Conservation (phyloP, 495 filamentous ascomycete genomes). For the Poronia punctata region DNA sequence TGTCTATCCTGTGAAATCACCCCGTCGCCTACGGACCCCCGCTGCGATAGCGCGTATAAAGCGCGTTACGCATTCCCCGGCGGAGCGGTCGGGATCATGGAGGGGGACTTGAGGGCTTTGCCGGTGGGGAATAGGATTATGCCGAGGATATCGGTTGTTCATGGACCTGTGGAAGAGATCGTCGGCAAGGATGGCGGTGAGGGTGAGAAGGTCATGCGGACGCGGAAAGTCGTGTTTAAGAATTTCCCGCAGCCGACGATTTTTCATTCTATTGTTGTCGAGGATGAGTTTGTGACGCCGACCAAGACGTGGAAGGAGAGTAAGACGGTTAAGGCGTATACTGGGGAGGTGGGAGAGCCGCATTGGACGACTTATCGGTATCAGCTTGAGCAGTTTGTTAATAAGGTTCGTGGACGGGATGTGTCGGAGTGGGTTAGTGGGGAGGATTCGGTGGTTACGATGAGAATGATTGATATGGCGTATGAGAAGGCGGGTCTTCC, state of each 20-base stretch:
- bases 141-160: constrained; percentile 35
- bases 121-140: constrained; percentile 16
- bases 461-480: constrained; percentile 47
- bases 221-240: constrained; percentile 36
- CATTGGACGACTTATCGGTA: constrained; percentile 48
- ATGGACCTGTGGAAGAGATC: constrained; percentile 25
- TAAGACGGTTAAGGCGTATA: constrained; percentile 40
- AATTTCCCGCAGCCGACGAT: constrained; percentile 31
- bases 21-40: constrained; percentile 20
- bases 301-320: constrained; percentile 35
- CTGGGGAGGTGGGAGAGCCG: constrained; percentile 34
- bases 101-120: constrained; percentile 27
- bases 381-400: constrained; percentile 53
- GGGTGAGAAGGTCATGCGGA: constrained; percentile 31
- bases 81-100: constrained; percentile 35
- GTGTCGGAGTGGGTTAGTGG: constrained; percentile 43
- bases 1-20: constrained; percentile 29
- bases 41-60: constrained; percentile 34
- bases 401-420: constrained; percentile 41
- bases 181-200: constrained; percentile 24
- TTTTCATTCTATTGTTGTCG: constrained; percentile 48
- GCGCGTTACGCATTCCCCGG: constrained; percentile 37
- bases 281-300: constrained; percentile 35
- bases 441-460: constrained; percentile 45
- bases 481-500: constrained; percentile 44